phyloP scores from a whole-genome alignment of 139 green algal genomes.

The Micractinium sp. region DNA sequence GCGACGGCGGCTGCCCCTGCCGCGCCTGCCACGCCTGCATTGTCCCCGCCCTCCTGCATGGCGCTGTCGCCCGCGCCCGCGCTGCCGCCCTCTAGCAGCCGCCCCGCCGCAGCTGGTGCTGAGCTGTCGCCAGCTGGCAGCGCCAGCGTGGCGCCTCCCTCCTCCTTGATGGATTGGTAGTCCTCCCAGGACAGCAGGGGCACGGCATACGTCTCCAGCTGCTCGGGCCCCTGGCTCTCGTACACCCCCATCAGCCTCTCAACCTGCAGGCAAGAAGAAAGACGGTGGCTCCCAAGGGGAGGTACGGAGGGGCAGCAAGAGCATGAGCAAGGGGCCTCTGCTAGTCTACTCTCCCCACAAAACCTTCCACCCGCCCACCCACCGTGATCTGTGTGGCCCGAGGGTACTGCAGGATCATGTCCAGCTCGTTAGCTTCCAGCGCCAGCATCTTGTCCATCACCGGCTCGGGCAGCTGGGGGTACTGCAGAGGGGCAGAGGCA shows the following conservation, averaged over 20 bases:
- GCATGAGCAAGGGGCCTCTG: too few relatives aligned
- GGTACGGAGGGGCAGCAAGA: too few relatives aligned
- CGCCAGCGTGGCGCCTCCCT: background rate
- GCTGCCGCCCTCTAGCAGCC: background rate
- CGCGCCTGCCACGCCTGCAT: too few relatives aligned
- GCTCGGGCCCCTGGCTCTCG: slow-evolving; percentile 20
- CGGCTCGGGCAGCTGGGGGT: slow-evolving; percentile 60
- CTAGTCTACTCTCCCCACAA: too few relatives aligned
- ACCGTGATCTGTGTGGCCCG: slow-evolving; percentile 52
- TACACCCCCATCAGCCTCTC: slow-evolving; percentile 54
- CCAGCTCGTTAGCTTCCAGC: slow-evolving; percentile 76
- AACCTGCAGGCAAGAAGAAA: slow-evolving; percentile 24
- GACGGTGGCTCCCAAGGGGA: background rate
- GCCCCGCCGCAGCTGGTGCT: background rate
- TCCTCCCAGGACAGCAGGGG: slow-evolving; percentile 64
- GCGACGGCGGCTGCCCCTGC: too few relatives aligned
- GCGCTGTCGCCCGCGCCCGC: background rate
- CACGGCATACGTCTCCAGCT: slow-evolving; percentile 43
- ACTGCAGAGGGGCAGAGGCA: slow-evolving; percentile 1
- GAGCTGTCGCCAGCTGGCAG: background rate
- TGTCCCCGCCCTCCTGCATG: background rate
- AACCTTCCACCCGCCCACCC: background rate
- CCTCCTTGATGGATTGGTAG: slow-evolving; percentile 51
- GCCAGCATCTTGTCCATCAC: slow-evolving; percentile 81
- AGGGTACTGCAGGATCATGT: slow-evolving; percentile 79